A percentile compares a stretch with the other conserved stretches of the same genome.
Evolutionary conservation across 225 moss, liverwort and hornwort genomes (phyloP).

Genomic region (Takakia lepidozioides): DNA sequence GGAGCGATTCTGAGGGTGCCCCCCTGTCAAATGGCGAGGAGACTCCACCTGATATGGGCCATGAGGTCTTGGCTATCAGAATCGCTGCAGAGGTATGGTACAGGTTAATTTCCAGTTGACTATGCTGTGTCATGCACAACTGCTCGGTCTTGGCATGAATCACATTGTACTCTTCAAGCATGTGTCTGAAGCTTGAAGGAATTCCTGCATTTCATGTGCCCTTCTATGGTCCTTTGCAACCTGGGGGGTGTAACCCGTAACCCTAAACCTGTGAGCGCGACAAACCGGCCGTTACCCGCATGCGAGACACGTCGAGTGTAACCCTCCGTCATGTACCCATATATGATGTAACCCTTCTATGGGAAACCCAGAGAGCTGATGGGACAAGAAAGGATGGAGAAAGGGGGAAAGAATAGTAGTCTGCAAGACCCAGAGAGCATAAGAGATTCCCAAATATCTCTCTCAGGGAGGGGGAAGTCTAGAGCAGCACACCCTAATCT

Average conservation of each 20-base stretch:
- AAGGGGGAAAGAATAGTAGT: conserved; percentile 9
- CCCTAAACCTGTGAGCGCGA: conserved; percentile 6
- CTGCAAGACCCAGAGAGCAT: no score
- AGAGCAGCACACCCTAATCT: no score
- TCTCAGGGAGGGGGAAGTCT: no score
- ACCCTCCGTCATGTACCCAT: no score
- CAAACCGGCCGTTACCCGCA: no score
- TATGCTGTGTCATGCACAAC: background rate
- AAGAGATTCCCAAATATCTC: no score
- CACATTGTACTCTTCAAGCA: no score
- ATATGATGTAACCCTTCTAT: no score
- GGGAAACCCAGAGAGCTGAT: background rate
- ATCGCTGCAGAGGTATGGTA: conserved; percentile 46
- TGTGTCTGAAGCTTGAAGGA: no score
- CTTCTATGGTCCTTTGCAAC: conserved; percentile 2
- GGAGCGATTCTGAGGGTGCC: background rate
- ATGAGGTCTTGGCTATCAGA: conserved; percentile 44
- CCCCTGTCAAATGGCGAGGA: conserved; percentile 6
- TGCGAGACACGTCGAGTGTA: no score
- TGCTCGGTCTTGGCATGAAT: background rate
- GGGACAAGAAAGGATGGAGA: background rate
- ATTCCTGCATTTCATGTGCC: conserved; percentile 2
- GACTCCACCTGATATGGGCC: conserved; percentile 27
- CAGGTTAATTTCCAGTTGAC: no score
- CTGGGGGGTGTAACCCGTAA: conserved; percentile 7